Base-by-base conservation (phyloP, 2,329 filamentous ascomycete genomes). In the Fusarium verrucosum region DNA sequence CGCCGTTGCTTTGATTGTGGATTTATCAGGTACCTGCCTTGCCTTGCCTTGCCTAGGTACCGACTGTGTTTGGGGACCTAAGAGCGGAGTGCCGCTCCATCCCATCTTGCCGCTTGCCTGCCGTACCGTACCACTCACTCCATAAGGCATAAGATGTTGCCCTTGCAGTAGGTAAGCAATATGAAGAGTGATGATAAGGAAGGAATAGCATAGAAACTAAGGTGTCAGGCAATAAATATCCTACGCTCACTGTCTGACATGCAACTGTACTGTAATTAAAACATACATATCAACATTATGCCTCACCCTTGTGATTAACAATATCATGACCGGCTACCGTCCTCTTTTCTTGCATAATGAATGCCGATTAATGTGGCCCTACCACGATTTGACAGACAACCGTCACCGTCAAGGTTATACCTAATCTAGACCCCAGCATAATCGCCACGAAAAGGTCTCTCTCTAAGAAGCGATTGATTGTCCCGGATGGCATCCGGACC, bases 401-500 rank as follows among this genome's bases (percentile, higher is more conserved):
- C 17, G 16, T 41, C 35, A 58, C 26, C 44, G 49, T 32, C 45
- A 40, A 36, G 16, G 25, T 51, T 10, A 26, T 4, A n/a, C 32
- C 28, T n/a, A n/a, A n/a, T 66, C 63, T 52, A 60, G 63, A 52
- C 63, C 55, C 23, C 35, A 43, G 40, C 47, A 40, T 20, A 60
- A 60, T 61, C 42, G 56, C 54, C 54, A 60, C 58, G 49, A 54
- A 42, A 43, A 42, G 9, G 22, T 54, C 37, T 58, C 38, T 54
- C 37, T 58, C 38, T 16, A 37, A 4, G 30, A 23, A 50, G 32
- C 50, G 38, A 59, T 32, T 50, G 43, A 60, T 47, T 46, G 53
- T 58, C 54, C 60, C 63, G 47, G 63, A 59, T 60, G 56, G 22
- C 55, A 66, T 46, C 63, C 62, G 63, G 43, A 44, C 63, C 63